Evolutionary conservation across 441 rosid genomes (phyloP), one percentile per base, ranked within the genome.

Genomic region (Aleurites moluccanus): DNA sequence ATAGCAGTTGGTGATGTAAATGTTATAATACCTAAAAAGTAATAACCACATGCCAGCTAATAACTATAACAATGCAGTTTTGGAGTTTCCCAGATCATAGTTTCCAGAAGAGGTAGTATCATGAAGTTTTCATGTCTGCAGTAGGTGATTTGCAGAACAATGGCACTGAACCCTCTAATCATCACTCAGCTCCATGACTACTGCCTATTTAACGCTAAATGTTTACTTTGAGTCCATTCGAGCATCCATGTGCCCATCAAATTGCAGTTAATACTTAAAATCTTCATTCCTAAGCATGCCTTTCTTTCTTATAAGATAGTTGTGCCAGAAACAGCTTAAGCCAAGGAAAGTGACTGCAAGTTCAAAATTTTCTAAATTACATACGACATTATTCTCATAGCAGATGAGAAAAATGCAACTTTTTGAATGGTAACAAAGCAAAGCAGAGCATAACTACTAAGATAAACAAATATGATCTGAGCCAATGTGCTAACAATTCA

Each of bases 241-340:
- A 52, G 35, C 38, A 42, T 47, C 27, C 44, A 50, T 38, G 50
- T 21, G 49, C 49, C 13, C 35, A 33, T 33, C 61, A 73, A 73
- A 52, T 10, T 13, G 27, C 27, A 53, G 61, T 10, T 2, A 16
- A 3, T 10, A 23, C 30, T 57, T 21, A 67, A 67, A 45, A 47
- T 44, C 47, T 72, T 10, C 6, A 50, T 63, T 16, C 49, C 69
- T 28, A 45, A 13, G 52, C 57, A 66, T 42, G 35, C n/a, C 16
- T 10, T 74, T 28, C 25, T 13, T 55, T 15, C 56, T 13, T 57
- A 18, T 42, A 52, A 10, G 21, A 57, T 27, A 57, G 16, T 28
- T 55, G 64, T 20, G 56, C 21, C 56, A 65, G 40, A 64, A 55
- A 66, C 27, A n/a, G 25, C 66, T 38, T 30, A 64, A 65, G 40